These are phyloP conservation scores for Inga leiocalycina DNA, from an alignment of 306 rosid species.

Conservation along the genomic window DNA sequence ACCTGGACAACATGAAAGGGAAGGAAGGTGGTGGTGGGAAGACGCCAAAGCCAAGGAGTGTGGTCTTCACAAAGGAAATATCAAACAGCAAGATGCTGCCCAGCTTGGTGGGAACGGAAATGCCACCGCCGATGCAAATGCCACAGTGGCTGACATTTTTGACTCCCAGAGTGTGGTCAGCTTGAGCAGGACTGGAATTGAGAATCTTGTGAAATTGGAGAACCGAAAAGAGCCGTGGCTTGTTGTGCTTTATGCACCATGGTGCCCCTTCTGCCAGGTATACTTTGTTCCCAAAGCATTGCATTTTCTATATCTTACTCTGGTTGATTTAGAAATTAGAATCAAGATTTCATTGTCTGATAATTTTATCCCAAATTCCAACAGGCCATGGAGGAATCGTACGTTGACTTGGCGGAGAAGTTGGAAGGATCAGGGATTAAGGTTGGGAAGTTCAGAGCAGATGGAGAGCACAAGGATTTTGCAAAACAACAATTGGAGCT, in stretches of 20 bases:
- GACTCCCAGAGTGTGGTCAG: slow-evolving; percentile 61
- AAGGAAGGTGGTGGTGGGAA: slow-evolving; percentile 99
- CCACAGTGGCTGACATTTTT: slow-evolving; percentile 64
- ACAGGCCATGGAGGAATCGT: slow-evolving; percentile 90
- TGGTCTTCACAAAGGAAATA: slow-evolving; percentile 96
- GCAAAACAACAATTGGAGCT: slow-evolving; percentile 75
- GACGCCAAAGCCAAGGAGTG: slow-evolving; percentile 98
- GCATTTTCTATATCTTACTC: background rate
- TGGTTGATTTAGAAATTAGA: background rate
- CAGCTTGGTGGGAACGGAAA: slow-evolving; percentile 57
- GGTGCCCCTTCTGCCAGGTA: slow-evolving; percentile 98
- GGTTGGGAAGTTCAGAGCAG: slow-evolving; percentile 95
- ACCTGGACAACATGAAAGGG: slow-evolving; percentile 98
- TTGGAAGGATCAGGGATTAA: slow-evolving; percentile 83
- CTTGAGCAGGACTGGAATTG: slow-evolving; percentile 78
- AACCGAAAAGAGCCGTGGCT: slow-evolving; percentile 83
- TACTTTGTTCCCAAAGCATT: background rate
- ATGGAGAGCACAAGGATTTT: slow-evolving; percentile 85
- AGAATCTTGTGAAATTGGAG: slow-evolving; percentile 71
- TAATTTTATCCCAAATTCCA: slow-evolving; percentile 15
- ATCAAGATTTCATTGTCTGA: background rate
- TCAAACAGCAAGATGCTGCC: slow-evolving; percentile 60
- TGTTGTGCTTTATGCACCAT: slow-evolving; percentile 95
- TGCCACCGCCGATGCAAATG: slow-evolving; percentile 44
- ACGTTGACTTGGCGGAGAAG: slow-evolving; percentile 74